Base-by-base conservation (phyloP, 2,329 filamentous ascomycete genomes). In the Metarhizium sp. region DNA sequence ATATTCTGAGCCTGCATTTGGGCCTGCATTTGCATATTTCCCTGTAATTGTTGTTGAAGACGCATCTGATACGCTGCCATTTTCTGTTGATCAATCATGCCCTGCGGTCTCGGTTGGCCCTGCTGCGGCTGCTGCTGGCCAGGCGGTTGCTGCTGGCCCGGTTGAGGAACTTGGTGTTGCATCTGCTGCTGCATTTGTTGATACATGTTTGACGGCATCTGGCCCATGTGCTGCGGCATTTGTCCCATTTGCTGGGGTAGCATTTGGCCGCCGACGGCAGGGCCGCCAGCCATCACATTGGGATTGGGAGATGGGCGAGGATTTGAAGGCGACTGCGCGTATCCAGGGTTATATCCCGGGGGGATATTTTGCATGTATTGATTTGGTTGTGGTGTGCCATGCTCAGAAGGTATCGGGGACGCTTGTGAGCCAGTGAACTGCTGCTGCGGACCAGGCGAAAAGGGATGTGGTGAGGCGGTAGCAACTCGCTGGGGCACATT, bases 401-500 rank as follows among this genome's bases (percentile, higher is more conserved):
- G 86, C 59, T 94, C 88, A 29, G 88, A 87, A 5, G 87, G 84
- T 16, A 87, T 82, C 11, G 90, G 88, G 2, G 90, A 94, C 57
- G 86, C 80, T 65, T 92, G 88, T 16, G 80, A 72, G 42, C 53
- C 58, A 34, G 78, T 80, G 63, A 90, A 88, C 65, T 88, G 87
- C 62, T 87, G 86, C 62, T 87, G 86, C 36, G 81, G 79, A 56
- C 85, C 85, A 16, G 88, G 88, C 2, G 88, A 92, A 69, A 95
- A 96, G 1, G 90, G 90, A 70, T 94, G 92, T 3, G 94, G 92
- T 36, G 94, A 97, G 47, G 90, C 87, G 49, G 92, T 96, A 61
- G 91, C 87, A 70, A 97, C 90, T 65, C 91, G 79, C 67, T 91
- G 88, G 43, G 86, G 85, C 14, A 87, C 84, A 63, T 80, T 80